A percentile compares a stretch with the other conserved stretches of the same genome.
These are phyloP conservation scores for Dryas octopetala DNA, from an alignment of 306 rosid species.

Conservation along the genomic window DNA sequence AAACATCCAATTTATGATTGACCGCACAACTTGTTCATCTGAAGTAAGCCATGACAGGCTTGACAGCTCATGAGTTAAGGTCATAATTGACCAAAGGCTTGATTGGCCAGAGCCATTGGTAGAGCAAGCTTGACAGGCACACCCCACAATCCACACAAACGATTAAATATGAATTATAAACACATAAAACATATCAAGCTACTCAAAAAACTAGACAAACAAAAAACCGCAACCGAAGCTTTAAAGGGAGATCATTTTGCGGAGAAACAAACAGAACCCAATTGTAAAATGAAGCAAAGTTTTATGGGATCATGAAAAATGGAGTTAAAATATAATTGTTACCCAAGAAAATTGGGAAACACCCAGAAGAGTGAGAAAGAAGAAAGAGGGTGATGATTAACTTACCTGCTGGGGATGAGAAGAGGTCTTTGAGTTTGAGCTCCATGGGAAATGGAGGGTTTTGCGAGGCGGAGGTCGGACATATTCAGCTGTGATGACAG, in stretches of 20 bases:
- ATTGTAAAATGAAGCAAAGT: not conserved
- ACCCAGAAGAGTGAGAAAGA: conserved; percentile 14
- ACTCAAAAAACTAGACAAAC: not conserved
- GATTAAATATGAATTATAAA: no score
- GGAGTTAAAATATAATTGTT: not conserved
- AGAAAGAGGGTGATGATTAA: not conserved
- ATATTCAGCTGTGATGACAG: conserved; percentile 44
- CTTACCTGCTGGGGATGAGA: conserved; percentile 77
- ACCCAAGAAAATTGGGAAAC: conserved; percentile 4
- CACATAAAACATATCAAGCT: not conserved
- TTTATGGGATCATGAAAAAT: not conserved
- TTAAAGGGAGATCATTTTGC: not conserved
- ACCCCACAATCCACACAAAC: no score
- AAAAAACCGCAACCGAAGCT: not conserved
- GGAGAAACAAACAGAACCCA: conserved; percentile 16
- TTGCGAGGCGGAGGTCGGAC: conserved; percentile 80
- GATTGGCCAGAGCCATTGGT: not conserved
- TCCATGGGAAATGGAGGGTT: conserved; percentile 61
- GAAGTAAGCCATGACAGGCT: not conserved
- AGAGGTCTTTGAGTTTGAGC: conserved; percentile 22
- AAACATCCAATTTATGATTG: not conserved
- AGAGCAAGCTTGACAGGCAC: no score
- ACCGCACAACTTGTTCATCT: not conserved
- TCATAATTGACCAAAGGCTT: not conserved
- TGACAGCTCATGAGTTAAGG: not conserved